Evolutionary conservation across 208 protist genomes (phyloP).

Genomic region (Wallacemonas sp.): DNA sequence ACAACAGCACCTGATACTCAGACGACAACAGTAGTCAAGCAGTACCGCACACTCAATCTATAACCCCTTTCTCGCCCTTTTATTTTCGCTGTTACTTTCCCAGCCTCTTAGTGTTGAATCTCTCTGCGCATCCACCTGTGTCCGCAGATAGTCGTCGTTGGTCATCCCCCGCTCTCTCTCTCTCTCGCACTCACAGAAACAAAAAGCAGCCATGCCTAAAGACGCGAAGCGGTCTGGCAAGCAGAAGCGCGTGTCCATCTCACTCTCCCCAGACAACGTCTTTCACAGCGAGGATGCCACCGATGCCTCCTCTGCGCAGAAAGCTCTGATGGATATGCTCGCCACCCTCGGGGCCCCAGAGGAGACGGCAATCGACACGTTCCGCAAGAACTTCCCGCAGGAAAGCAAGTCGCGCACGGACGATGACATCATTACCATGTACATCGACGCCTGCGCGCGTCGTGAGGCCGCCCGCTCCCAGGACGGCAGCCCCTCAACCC

Average conservation of each 20-base stretch:
- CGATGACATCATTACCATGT: constrained; percentile 20
- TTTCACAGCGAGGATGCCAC: background rate
- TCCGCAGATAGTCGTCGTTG: no score
- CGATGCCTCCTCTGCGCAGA: background rate
- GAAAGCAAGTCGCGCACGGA: constrained; percentile 9
- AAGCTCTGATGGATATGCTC: constrained; percentile 43
- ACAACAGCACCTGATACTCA: no score
- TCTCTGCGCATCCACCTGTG: no score
- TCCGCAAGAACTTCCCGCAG: constrained; percentile 32
- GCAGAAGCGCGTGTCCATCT: background rate
- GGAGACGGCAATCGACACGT: constrained; percentile 16
- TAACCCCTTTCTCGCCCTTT: no score
- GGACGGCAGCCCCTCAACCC: background rate
- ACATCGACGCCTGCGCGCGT: constrained; percentile 18
- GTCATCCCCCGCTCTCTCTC: no score
- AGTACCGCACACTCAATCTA: no score
- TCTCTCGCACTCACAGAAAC: background rate
- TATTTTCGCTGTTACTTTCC: no score
- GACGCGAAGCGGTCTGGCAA: no score
- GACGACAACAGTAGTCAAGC: no score
- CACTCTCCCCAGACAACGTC: background rate
- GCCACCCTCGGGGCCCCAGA: constrained; percentile 23
- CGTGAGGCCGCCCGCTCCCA: constrained; percentile 11
- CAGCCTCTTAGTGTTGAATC: no score
- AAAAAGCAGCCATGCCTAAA: no score